Percentiles rank a stretch among this genome's conserved stretches.
phyloP scores from a whole-genome alignment of 345 rosid genomes.

The Citrus cavaleriei region DNA sequence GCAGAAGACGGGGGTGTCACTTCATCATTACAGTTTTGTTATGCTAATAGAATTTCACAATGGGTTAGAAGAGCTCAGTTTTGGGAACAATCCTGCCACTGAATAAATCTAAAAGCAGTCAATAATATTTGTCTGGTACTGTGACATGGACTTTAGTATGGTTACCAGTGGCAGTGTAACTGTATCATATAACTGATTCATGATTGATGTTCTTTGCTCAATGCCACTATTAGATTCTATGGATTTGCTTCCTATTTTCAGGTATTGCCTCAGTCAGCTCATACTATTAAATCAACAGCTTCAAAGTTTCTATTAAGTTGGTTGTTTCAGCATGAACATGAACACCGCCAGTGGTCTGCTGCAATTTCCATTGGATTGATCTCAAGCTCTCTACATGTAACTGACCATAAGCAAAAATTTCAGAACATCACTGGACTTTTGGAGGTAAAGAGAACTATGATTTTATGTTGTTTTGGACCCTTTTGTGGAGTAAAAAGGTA shows the following conservation, averaged over 20 bases:
- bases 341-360: conserved; percentile 94
- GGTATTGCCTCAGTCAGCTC: conserved; percentile 86
- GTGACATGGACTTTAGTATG: background rate
- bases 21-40: background rate
- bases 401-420: conserved; percentile 79
- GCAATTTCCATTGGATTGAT: conserved; percentile 90
- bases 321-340: conserved; percentile 82
- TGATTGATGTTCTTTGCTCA: background rate
- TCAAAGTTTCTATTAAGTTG: conserved; percentile 76
- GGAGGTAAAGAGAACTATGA: conserved; percentile 48
- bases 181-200: background rate
- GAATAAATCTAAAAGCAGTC: background rate
- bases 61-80: background rate
- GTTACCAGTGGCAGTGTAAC: background rate
- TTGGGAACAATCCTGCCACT: background rate
- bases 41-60: background rate
- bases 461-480: conserved; percentile 7
- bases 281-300: conserved; percentile 66
- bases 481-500: background rate
- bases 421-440: conserved; percentile 65
- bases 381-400: conserved; percentile 67
- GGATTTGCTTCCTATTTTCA: conserved; percentile 30
- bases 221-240: background rate
- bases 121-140: background rate
- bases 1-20: background rate